Base-by-base conservation (phyloP, 139 green algal species). In the Coccomyxa sp. region DNA sequence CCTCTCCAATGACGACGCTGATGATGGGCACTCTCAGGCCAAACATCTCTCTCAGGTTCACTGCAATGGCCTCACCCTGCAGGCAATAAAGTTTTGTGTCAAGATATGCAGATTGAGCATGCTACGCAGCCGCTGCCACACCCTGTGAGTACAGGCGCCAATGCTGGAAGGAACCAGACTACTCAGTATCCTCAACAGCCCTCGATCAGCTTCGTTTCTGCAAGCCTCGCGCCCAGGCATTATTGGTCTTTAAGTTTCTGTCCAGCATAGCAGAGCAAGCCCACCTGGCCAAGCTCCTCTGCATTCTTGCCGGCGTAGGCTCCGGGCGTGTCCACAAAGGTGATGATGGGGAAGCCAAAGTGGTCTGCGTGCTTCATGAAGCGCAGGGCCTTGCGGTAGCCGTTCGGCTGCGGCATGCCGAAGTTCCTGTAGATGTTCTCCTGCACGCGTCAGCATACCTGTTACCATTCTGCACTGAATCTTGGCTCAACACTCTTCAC, bases 41-140 rank as follows among this genome's bases (percentile, higher is more conserved):
- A 89, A 98, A 98, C 95, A 98, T 98, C 88, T 98, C 95, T 0
- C 95, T 85, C 85, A 99, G 87, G 86, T 99, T 99, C 76, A 93
- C 83, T 0, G 95, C 95, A 75, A 98, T 99, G 34, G 95, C 95
- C 90, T 98, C 95, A 22, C 95, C 95, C 94, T 97, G 87, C 72
- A 68, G 6, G 16, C n/a, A n/a, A n/a, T n/a, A n/a, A n/a, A n/a
- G n/a, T n/a, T n/a, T n/a, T n/a, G n/a, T n/a, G n/a, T n/a, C n/a
- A n/a, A n/a, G n/a, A n/a, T n/a, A n/a, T n/a, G n/a, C n/a, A n/a
- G n/a, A n/a, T n/a, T n/a, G n/a, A n/a, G n/a, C n/a, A n/a, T n/a
- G n/a, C n/a, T n/a, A n/a, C 50, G 3, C 50, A 64, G 27, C 50
- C 50, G 5, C 27, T 22, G 27, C 3, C 22, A 64, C 50, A 64